Conservation (phyloP, 176 grass and related monocot genomes). For the Tuctoria greenei region DNA sequence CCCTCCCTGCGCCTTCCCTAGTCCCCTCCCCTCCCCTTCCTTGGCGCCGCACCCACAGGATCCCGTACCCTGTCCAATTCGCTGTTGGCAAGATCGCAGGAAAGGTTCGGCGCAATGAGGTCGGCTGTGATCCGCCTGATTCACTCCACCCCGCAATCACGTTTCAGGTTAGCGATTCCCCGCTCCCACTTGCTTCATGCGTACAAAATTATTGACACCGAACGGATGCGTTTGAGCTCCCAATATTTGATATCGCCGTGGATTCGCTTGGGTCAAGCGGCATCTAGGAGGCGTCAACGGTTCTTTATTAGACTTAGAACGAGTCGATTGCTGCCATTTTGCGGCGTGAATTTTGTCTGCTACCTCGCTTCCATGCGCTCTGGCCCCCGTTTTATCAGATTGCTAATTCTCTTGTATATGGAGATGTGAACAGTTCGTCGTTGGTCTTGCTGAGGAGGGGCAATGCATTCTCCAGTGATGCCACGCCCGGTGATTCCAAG, state of each 20-base stretch:
- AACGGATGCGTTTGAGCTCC: background rate
- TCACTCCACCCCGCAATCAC: conserved; percentile 26
- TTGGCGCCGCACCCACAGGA: background rate
- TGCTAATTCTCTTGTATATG: background rate
- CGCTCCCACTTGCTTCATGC: background rate
- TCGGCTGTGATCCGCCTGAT: conserved; percentile 58
- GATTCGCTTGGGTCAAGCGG: background rate
- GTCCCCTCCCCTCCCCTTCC: background rate
- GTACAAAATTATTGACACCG: background rate
- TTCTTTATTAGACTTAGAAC: background rate
- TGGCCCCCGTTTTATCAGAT: background rate
- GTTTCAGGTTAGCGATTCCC: conserved; percentile 38
- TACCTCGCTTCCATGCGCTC: background rate
- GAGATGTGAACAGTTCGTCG: conserved; percentile 34
- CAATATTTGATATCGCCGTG: background rate
- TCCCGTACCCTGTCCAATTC: background rate
- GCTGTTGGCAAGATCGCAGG: background rate
- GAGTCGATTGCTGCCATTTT: background rate
- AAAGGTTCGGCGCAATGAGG: conserved; percentile 42
- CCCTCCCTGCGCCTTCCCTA: background rate
- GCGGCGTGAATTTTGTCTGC: background rate
- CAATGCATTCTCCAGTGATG: conserved; percentile 52
- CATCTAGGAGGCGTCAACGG: background rate
- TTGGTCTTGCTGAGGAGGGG: conserved; percentile 44
- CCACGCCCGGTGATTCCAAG: conserved; percentile 31